Evolutionary conservation across 75 land plant species (phyloP), one percentile per base, ranked within the genome.

Genomic region (Cupressus sempervirens): DNA sequence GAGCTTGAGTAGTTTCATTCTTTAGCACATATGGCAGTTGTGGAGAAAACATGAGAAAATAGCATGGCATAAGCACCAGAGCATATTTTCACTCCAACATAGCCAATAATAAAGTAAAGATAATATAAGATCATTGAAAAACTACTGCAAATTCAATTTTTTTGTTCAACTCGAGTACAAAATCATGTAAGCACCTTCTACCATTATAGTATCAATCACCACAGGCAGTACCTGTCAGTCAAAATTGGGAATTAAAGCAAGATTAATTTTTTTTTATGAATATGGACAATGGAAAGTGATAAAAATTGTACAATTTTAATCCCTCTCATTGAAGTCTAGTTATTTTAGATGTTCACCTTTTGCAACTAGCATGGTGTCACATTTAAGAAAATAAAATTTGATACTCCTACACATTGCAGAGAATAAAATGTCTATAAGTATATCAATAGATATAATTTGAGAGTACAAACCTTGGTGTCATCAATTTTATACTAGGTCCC

Each of bases 401-500:
- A n/a, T n/a, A n/a, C n/a, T n/a, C n/a, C n/a, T n/a, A n/a, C n/a
- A n/a, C n/a, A n/a, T n/a, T n/a, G n/a, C n/a, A n/a, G n/a, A n/a
- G n/a, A n/a, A n/a, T n/a, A n/a, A 89, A 79, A 3, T 9, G 81
- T 26, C 11, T 43, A 11, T 45, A 41, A 40, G 45, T 45, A 23
- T 79, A 20, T 38, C 83, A 16, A 82, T 48, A 10, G 52, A 11
- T 48, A 82, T 52, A n/a, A 18, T 32, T 67, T 54, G 14, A 45
- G 56, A 82, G 35, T 9, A 53, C 84, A 32, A 86, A 97, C 99
- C 97, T 94, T 93, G 56, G 93, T 91, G 79, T 97, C 99, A 90
- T 97, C 98, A 85, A 96, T 87, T 73, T 93, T 93, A 83, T 93
- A 97, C 99, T 98, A 97, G 54, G 80, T 50, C 62, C 98, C 98